These are phyloP conservation scores for Xylogone sp. DNA, from an alignment of 2,329 filamentous ascomycete genomes.

Conservation along the genomic window DNA sequence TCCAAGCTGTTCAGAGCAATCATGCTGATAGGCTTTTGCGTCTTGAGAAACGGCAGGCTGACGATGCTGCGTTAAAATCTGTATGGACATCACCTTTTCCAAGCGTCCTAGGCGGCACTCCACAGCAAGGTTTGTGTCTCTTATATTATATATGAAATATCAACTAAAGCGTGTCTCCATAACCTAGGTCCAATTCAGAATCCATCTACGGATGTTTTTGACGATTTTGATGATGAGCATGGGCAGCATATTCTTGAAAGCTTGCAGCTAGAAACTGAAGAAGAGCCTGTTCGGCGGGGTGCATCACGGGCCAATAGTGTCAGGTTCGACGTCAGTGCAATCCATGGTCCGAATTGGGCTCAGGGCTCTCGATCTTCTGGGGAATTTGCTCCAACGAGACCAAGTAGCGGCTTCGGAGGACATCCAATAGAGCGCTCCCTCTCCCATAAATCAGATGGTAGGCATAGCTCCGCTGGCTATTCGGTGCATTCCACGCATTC, in stretches of 20 bases:
- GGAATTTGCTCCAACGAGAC: conserved; percentile 74
- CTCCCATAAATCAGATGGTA: conserved; percentile 93
- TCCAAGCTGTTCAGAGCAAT: conserved; percentile 58
- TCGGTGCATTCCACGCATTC: conserved; percentile 70
- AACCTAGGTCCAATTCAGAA: conserved; percentile 71
- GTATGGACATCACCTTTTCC: conserved; percentile 95
- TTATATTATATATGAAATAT: conserved; percentile 2
- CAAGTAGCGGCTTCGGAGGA: conserved; percentile 73
- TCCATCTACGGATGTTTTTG: conserved; percentile 79
- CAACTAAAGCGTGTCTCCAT: conserved; percentile 16
- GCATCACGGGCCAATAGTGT: conserved; percentile 95
- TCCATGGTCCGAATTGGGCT: conserved; percentile 82
- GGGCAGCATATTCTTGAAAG: conserved; percentile 75
- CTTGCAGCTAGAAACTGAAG: conserved; percentile 80
- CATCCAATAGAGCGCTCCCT: conserved; percentile 82
- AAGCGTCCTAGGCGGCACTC: conserved; percentile 75
- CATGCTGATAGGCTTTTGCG: conserved; percentile 59
- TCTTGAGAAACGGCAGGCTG: conserved; percentile 63
- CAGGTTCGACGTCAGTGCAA: conserved; percentile 92
- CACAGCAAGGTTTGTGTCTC: conserved; percentile 72
- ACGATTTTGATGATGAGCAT: conserved; percentile 81
- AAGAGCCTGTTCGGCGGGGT: conserved; percentile 79
- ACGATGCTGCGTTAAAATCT: conserved; percentile 70
- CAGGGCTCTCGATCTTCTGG: conserved; percentile 78
- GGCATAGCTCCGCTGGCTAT: conserved; percentile 89